Evolutionary conservation across 441 rosid species (phyloP).

Genomic region (Capsella rubella): DNA sequence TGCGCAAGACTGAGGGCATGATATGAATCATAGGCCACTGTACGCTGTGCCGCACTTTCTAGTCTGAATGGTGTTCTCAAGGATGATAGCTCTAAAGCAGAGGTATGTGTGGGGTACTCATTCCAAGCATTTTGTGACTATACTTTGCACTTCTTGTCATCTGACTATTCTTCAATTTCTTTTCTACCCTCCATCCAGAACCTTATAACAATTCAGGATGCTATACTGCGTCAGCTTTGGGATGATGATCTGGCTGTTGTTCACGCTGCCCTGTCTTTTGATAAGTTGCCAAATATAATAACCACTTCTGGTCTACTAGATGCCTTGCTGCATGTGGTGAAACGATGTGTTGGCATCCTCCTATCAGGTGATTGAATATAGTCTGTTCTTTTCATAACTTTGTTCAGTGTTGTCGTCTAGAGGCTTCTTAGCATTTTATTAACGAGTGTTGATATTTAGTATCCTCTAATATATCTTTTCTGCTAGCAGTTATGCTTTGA

Average conservation of each 20-base stretch:
- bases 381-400: conserved; percentile 23
- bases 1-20: conserved; percentile 36
- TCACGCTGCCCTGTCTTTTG: conserved; percentile 73
- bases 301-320: conserved; percentile 65
- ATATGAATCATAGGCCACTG: conserved; percentile 66
- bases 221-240: conserved; percentile 70
- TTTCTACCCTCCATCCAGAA: conserved; percentile 54
- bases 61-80: conserved; percentile 65
- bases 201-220: conserved; percentile 71
- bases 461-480: conserved; percentile 23
- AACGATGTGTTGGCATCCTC: conserved; percentile 61
- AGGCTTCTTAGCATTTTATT: conserved; percentile 14
- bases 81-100: conserved; percentile 54
- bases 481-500: conserved; percentile 17
- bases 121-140: conserved; percentile 4
- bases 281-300: conserved; percentile 65
- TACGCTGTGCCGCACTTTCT: conserved; percentile 79
- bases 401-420: conserved; percentile 6
- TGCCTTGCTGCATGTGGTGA: conserved; percentile 60
- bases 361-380: conserved; percentile 58
- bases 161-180: conserved; percentile 11
- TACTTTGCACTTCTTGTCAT: conserved; percentile 13
- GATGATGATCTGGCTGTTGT: conserved; percentile 91
- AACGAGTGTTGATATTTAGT: conserved; percentile 11
- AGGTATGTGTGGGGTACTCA: conserved; percentile 56